Evolutionary conservation across 73 alveolate genomes (phyloP), one percentile per base, ranked within the genome.

Genomic region (Tetrahymena elliotti): DNA sequence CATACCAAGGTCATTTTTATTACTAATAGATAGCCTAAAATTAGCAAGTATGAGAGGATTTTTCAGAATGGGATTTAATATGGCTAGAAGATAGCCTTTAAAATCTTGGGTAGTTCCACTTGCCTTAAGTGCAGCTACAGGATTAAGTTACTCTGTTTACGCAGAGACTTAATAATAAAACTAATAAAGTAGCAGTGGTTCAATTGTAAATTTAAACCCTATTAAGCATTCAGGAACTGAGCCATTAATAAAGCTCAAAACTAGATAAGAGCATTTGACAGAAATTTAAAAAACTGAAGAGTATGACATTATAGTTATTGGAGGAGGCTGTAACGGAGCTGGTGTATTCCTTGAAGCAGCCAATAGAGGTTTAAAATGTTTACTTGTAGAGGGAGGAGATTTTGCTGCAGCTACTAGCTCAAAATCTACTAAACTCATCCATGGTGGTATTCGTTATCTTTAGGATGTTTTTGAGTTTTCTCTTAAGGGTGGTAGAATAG

Each of bases 281-380:
- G 94, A 34, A 7, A 27, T 95, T 3, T 24, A 68, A 93, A 95
- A 95, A 39, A 38, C 52, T 34, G 84, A 82, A 5, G 38, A 53
- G 27, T 96, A 93, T 94, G 98, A 96, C 53, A 95, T 96, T 34
- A 82, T 96, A 31, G 94, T 96, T n/a, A 94, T 96, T 10, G 98
- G 98, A 0, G 98, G 98, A 33, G 98, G 98, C 6, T 96, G 97
- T 35, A 96, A 97, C 24, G 98, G 98, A 3, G 98, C 99, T 33
- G 99, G 99, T 40, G 99, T 98, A n/a, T 98, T 99, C 16, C 92
- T 98, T 20, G 99, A 98, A 68, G 98, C 98, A 38, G 98, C 98
- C 0, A 68, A 96, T 33, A 83, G 99, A 83, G 99, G 99, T 33
- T 96, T 98, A 83, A 96, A 96, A 93, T 96, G 98, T 37, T 95